Evolutionary conservation across 2,329 filamentous ascomycete species (phyloP).

Genomic region (Chrysoporthe deuterocubensis): DNA sequence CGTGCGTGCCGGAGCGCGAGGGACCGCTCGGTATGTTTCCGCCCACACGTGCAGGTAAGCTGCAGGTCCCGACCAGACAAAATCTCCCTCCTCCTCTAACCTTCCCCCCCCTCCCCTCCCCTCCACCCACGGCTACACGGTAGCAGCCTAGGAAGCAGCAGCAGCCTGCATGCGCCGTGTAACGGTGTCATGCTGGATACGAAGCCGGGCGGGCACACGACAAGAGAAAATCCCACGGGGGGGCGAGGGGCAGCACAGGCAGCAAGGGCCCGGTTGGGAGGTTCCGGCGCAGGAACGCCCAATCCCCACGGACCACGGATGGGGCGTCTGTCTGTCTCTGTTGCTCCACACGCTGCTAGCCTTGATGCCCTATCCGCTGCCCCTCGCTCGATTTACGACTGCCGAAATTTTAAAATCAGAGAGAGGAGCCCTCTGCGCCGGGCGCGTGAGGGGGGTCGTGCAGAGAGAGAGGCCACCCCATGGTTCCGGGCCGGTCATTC

Average conservation of each 20-base stretch:
- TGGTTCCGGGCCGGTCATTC: background rate
- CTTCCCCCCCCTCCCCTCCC: background rate
- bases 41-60: constrained; percentile 2
- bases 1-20: background rate
- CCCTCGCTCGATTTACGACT: background rate
- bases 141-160: background rate
- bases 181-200: constrained; percentile 15
- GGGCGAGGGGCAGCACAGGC: too few relatives aligned
- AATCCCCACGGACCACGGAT: background rate
- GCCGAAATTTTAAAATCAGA: background rate
- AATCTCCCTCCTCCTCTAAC: background rate
- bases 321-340: too few relatives aligned
- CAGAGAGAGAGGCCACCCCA: too few relatives aligned
- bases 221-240: background rate
- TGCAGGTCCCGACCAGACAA: constrained; percentile 13
- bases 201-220: constrained; percentile 7
- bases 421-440: background rate
- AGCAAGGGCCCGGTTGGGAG: background rate
- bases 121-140: background rate
- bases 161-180: constrained; percentile 14
- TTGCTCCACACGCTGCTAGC: too few relatives aligned
- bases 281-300: background rate
- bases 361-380: too few relatives aligned
- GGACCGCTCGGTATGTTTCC: background rate
- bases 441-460: background rate